Percentiles rank a stretch among this genome's conserved stretches.
Evolutionary conservation across 2,329 filamentous ascomycete genomes (phyloP).

Genomic region (Tolypocladium tropicale): DNA sequence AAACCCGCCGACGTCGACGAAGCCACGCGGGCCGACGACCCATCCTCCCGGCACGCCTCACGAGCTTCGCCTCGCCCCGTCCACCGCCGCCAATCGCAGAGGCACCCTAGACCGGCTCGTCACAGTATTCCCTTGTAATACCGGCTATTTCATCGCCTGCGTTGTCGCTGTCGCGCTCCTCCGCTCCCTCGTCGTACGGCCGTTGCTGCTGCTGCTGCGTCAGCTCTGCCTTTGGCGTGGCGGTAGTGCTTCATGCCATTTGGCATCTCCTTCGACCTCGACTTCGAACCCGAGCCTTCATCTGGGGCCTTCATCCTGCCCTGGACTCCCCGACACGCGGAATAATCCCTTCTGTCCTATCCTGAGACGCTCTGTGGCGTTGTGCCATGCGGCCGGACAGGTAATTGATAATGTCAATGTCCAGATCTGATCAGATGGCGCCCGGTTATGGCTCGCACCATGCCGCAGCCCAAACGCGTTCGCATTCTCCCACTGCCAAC

Average conservation of each 20-base stretch:
- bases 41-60: not conserved
- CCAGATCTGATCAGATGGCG: slow-evolving; percentile 77
- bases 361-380: slow-evolving; percentile 7
- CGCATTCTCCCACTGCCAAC: slow-evolving; percentile 68
- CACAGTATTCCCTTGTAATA: slow-evolving; percentile 23
- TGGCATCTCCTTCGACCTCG: not conserved
- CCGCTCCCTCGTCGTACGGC: not conserved
- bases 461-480: slow-evolving; percentile 54
- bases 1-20: not conserved
- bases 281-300: too few species aligned
- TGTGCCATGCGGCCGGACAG: slow-evolving; percentile 37
- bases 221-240: not conserved
- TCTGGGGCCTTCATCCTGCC: not conserved
- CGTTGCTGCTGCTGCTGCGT: not conserved
- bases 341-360: not conserved
- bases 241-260: not conserved
- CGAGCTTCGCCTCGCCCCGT: not conserved
- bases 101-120: slow-evolving; percentile 5
- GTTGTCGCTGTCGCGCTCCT: slow-evolving; percentile 1
- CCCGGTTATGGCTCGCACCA: slow-evolving; percentile 69
- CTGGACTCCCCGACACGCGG: not conserved
- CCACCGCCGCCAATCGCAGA: slow-evolving; percentile 1
- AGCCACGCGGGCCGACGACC: not conserved
- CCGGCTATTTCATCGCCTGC: slow-evolving; percentile 16
- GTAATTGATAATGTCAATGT: slow-evolving; percentile 91